Evolutionary conservation across 202 grass and related monocot genomes (phyloP).

Genomic region (Carex arenaria): DNA sequence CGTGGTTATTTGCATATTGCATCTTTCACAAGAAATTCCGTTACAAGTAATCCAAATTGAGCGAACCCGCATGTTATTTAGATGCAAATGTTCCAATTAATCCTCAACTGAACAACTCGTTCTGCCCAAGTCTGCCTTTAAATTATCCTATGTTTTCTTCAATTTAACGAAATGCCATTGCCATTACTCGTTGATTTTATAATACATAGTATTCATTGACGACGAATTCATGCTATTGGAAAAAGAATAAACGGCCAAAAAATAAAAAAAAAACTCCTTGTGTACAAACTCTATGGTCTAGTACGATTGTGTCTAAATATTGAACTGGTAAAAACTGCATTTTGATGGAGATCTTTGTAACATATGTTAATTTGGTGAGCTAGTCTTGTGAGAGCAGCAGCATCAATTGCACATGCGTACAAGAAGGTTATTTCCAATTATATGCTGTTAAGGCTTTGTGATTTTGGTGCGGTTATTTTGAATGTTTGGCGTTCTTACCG

Average conservation of each 20-base stretch:
- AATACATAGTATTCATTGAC: too few relatives aligned
- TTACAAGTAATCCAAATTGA: neutral
- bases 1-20: neutral
- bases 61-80: neutral
- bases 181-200: neutral
- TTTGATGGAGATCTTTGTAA: neutral
- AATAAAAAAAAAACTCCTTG: neutral
- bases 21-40: neutral
- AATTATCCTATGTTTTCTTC: neutral
- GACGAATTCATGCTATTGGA: neutral
- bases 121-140: neutral
- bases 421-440: slow-evolving; percentile 60
- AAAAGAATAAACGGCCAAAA: neutral
- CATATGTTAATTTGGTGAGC: slow-evolving; percentile 90
- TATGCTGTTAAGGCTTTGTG: neutral
- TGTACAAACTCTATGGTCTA: too few relatives aligned
- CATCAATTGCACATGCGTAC: slow-evolving; percentile 94
- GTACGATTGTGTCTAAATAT: neutral
- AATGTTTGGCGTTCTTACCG: neutral
- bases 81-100: neutral
- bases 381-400: slow-evolving; percentile 92
- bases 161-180: too few relatives aligned
- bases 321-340: too few relatives aligned
- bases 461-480: neutral
- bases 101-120: neutral